Base-by-base conservation (phyloP, 257 asterid genomes). In the Avicennia marina region DNA sequence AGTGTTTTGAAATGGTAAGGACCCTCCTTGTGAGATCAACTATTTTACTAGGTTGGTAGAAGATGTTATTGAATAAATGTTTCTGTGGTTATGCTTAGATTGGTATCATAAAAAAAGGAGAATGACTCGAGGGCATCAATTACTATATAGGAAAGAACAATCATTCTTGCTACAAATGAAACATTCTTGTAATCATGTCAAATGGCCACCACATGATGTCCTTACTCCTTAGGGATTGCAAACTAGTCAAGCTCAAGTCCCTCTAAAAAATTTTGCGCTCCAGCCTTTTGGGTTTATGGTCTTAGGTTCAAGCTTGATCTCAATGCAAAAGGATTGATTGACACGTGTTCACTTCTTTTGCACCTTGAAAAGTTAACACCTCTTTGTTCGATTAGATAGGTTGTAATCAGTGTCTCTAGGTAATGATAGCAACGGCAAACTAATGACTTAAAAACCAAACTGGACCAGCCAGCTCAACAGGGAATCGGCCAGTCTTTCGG, bases 321-420 rank as follows among this genome's bases (percentile, higher is more conserved):
- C 27, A 27, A 13, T 4, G 42, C 33, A 33, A 50, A 53, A 40
- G 10, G 61, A 33, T 12, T 20, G 7, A 33, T 31, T 32, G 34
- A 10, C 41, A 49, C 44, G 19, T 51, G 56, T 55, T 29, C 49
- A 53, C 43, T 33, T 64, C 13, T 45, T 44, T 15, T 39, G 17
- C 36, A 19, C 46, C 26, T 29, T 29, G 29, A 38, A 57, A 38
- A 11, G 32, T 50, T 21, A 41, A 57, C 29, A 15, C 41, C 27
- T 54, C 60, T 29, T n/a, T 29, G 22, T 32, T 58, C 49, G 20
- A 40, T 57, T 32, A 29, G 50, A 34, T 64, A 21, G 46, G 54
- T 42, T 31, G 38, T 33, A 38, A 39, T 47, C n/a, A n/a, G n/a
- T n/a, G n/a, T n/a, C n/a, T n/a, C n/a, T n/a, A n/a, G n/a, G n/a